Base-by-base conservation (phyloP, 2,329 filamentous ascomycete genomes). In the Aureobasidium melanogenum region DNA sequence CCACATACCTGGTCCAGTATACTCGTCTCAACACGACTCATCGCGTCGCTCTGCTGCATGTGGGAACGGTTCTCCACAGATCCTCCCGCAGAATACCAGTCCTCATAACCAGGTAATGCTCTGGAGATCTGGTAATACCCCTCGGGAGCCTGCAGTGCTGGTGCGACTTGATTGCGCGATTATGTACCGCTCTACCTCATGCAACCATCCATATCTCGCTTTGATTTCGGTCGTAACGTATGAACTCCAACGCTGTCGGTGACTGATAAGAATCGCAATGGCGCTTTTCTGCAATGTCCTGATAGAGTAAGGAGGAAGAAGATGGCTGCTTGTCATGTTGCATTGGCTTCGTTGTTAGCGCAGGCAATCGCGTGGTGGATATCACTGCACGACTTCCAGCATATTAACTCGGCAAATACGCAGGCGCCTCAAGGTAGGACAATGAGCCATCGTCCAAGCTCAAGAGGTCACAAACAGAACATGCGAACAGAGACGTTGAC, bases 51-150 rank as follows among this genome's bases (percentile, higher is more conserved):
- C 30, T 34, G n/a, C 36, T 30, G 2, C 41, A 47, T 19, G 39
- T 36, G 41, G 54, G 41, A 47, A 57, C 54, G 54, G 54, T 12
- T 47, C 41, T 57, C 30, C 28, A 57, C 54, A 57, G 36, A 38
- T 10, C 54, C 54, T 34, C n/a, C 54, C 39, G 41, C 38, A 34
- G 54, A 32, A 38, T 19, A 46, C 28, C 30, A 15, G 14, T 38
- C 30, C 41, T 47, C 41, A 57, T 57, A 57, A 57, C 54, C 54
- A 57, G 54, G 54, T 46, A 57, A 47, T 14, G 54, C 39, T 57
- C 30, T 50, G 30, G 30, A 47, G 54, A 57, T 57, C 54, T 57
- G 54, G 54, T 57, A 46, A 38, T 7, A 57, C 54, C 30, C 14
- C 10, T 47, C 54, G 54, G 54, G 54, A 38, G 15, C 54, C 54